Evolutionary conservation across 2,329 filamentous ascomycete genomes (phyloP), one percentile per base, ranked within the genome.

Genomic region (Fusarium poae): DNA sequence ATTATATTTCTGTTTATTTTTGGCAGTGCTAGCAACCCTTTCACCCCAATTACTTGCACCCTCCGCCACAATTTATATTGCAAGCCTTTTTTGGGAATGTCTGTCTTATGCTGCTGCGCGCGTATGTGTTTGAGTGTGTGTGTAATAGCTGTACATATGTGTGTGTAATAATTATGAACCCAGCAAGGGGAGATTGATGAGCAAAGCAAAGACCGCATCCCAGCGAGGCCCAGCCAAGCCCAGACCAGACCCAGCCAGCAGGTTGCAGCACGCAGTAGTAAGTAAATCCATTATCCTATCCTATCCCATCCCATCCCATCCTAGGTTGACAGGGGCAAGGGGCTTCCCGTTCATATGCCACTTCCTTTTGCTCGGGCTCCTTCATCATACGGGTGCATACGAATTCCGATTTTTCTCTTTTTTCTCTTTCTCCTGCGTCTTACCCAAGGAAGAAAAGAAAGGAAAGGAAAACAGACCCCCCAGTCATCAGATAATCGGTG

Each of bases 61-160:
- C 71, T 72, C 73, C 75, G 74, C 72, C 75, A 75, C 70, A 72
- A 68, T 67, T 69, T 13, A 39, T 39, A 7, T 69, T 67, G 43
- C 56, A 56, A 58, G 34, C 65, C 42, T 43, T 35, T 46, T 32
- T 27, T n/a, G 35, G 35, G 35, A 7, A n/a, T 37, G n/a, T 44
- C 45, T 30, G 48, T 34, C 13, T 35, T 44, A 25, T 42, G 46
- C 42, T 20, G 60, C 11, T 20, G n/a, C 35, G 35, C n/a, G 18
- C 12, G 11, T 39, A n/a, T n/a, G 32, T 34, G 34, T 15, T n/a
- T 39, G 35, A 39, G 35, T 39, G 35, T 20, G 35, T 20, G 20
- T 21, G 11, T 37, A 8, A 5, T n/a, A 8, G 18, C 15, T n/a
- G 34, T 35, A 16, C 16, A 18, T 52, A 64, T 59, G 69, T 51